Evolutionary conservation across 2,329 filamentous ascomycete species (phyloP), one percentile per base, ranked within the genome.

Genomic region (Trichoderma endophyticum): DNA sequence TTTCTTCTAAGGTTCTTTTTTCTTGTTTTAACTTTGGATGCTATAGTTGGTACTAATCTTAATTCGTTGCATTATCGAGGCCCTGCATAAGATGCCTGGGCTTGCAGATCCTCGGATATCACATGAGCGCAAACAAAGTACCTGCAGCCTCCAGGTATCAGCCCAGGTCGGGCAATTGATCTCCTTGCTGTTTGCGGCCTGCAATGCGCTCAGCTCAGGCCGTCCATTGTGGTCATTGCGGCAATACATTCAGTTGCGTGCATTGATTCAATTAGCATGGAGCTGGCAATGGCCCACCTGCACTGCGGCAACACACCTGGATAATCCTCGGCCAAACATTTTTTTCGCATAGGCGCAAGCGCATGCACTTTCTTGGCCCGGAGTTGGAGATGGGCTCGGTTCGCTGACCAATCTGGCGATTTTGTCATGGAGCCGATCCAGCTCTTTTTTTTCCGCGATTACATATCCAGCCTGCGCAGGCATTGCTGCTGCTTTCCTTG

Each of bases 351-450:
- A 15, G 15, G 54, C 51, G 24, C 51, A 48, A 34, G n/a, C 51
- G 24, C 51, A 48, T 28, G n/a, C 36, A 9, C 18, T 34, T 36
- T n/a, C 39, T 24, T 32, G 39, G 39, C 39, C 39, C 70, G 30
- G 30, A 65, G 18, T 59, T 71, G 51, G 51, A 34, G 39, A 67
- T 64, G 9, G n/a, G 43, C 57, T 63, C 59, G 72, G 43, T 48
- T 63, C 59, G 72, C 72, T 73, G 72, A 73, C 72, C 72, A 73
- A 73, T 73, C 72, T 68, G 63, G 69, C 39, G 61, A 66, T 64
- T 71, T 65, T 71, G 56, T 69, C 64, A 51, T 65, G 56, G 30
- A 70, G 15, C 34, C 48, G n/a, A 60, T 71, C 57, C 57, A 60
- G 32, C 28, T 32, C 32, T 48, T 71, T 71, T 71, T 71, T 65